These are phyloP conservation scores for Stenogyne calaminthoides DNA, from an alignment of 305 asterid genomes.

Conservation along the genomic window DNA sequence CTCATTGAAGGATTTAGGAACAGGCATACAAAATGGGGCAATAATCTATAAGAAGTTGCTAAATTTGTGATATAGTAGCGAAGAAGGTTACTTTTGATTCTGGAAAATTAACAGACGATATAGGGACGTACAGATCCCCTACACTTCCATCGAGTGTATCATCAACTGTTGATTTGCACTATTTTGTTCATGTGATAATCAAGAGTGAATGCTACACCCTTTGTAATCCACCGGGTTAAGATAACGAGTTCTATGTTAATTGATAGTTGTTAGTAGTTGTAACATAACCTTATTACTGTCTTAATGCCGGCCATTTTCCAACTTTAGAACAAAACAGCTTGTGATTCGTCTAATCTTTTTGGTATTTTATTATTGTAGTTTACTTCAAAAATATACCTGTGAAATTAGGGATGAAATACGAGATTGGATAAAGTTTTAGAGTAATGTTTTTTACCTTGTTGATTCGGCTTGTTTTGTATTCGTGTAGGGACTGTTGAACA, in stretches of 20 bases:
- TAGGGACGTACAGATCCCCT: background rate
- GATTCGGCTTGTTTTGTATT: background rate
- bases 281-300: background rate
- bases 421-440: background rate
- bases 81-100: slow-evolving; percentile 12
- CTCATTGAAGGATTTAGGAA: slow-evolving; percentile 36
- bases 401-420: background rate
- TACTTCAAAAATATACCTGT: background rate
- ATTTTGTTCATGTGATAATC: background rate
- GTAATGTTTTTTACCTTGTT: background rate
- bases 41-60: slow-evolving; percentile 41
- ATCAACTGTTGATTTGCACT: background rate
- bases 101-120: background rate
- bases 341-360: background rate
- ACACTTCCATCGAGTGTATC: background rate
- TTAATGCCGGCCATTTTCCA: too few species aligned
- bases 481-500: background rate
- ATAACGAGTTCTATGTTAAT: background rate
- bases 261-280: slow-evolving; percentile 17
- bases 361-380: background rate
- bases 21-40: slow-evolving; percentile 43
- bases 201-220: background rate
- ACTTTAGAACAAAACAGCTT: too few species aligned
- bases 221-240: background rate
- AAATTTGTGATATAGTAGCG: slow-evolving; percentile 29